phyloP scores from a whole-genome alignment of 257 asterid genomes.

The Primulina huaijiensis region DNA sequence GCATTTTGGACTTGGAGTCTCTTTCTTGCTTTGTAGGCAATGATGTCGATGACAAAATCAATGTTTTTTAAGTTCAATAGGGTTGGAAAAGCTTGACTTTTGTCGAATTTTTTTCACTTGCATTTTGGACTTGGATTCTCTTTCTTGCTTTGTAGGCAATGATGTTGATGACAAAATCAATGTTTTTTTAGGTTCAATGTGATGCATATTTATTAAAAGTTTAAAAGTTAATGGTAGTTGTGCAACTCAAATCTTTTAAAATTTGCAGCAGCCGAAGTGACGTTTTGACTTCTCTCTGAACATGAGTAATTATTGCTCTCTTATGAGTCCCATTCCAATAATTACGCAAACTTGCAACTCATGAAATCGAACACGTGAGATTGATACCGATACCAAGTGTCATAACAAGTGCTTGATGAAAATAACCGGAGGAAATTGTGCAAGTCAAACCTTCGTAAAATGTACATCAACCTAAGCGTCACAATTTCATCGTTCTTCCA shows the following conservation, averaged over 20 bases:
- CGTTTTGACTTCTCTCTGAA: no score
- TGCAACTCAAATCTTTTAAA: neutral
- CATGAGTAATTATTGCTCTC: no score
- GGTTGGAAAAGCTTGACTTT: neutral
- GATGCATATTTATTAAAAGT: neutral
- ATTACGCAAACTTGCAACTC: neutral
- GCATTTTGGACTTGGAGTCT: neutral
- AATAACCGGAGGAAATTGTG: no score
- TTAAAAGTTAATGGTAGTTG: neutral
- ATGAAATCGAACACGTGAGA: neutral
- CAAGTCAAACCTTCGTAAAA: no score
- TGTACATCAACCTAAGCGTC: no score
- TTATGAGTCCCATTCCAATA: no score
- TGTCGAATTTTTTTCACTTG: neutral
- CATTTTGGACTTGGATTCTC: neutral
- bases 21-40: neutral
- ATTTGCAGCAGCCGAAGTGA: no score
- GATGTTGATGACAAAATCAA: neutral
- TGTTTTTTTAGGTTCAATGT: no score
- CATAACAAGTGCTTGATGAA: no score
- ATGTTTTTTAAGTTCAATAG: no score
- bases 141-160: neutral
- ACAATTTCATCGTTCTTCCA: no score
- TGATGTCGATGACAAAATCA: neutral
- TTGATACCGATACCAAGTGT: neutral